Percentiles rank a stretch among this genome's conserved stretches.
Conservation (phyloP, 2,329 filamentous ascomycete genomes). For the Exophiala xenobiotica region DNA sequence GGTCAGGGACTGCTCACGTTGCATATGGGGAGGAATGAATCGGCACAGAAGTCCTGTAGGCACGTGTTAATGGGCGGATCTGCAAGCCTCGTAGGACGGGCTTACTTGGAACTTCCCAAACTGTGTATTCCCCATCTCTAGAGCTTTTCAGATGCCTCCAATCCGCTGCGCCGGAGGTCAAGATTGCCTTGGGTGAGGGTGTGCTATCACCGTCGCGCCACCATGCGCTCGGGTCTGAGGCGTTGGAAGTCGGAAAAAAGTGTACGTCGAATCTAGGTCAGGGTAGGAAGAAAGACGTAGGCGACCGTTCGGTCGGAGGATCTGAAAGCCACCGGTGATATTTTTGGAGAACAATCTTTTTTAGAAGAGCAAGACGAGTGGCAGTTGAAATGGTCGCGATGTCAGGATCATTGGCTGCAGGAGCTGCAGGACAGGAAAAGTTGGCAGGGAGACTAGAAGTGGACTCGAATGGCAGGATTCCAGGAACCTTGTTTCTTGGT, state of each 20-base stretch:
- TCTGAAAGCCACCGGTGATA: conserved; percentile 12
- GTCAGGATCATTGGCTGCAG: conserved; percentile 16
- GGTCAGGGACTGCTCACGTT: conserved; percentile 62
- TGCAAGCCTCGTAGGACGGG: conserved; percentile 19
- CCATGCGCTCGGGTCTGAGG: conserved; percentile 1
- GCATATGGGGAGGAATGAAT: conserved; percentile 79
- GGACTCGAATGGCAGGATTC: background rate
- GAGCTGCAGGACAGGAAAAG: conserved; percentile 18
- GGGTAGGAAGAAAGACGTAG: too few species aligned
- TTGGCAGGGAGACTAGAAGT: conserved; percentile 24
- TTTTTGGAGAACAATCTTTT: conserved; percentile 18
- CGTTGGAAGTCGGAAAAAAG: background rate
- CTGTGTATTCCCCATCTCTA: conserved; percentile 52
- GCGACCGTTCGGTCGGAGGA: background rate
- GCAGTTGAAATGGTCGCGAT: background rate
- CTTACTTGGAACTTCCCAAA: conserved; percentile 61
- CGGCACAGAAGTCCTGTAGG: conserved; percentile 72
- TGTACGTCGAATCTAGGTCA: too few species aligned
- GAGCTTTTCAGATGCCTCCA: conserved; percentile 9
- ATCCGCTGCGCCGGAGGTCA: background rate
- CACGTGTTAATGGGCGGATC: conserved; percentile 31
- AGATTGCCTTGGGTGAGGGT: background rate
- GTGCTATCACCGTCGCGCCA: conserved; percentile 1
- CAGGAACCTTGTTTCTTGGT: conserved; percentile 1
- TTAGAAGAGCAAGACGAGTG: conserved; percentile 11